Evolutionary conservation across 768 basidiomycete species (phyloP), one percentile per base, ranked within the genome.

Genomic region (Hygrocybe coccinea): DNA sequence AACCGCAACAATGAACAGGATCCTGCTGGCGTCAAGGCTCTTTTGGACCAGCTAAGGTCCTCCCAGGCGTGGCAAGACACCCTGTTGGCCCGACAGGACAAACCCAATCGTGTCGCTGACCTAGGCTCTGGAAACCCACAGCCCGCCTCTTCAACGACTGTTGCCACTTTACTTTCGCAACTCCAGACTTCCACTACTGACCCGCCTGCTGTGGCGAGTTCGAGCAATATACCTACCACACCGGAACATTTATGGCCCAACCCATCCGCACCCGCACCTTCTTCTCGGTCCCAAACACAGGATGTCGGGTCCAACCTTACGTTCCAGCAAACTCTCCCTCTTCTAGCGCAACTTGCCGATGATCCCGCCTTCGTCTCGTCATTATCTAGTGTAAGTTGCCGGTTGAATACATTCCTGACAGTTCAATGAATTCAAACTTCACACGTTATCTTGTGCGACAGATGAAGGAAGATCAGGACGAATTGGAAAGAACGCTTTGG

Each of bases 381-480:
- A 15, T 62, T 91, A 37, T 69, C 69, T 41, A 76, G 79, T 70
- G 89, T 87, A 69, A 46, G 62, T 57, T 41, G 50, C 58, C 35
- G 41, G 50, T 35, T 57, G 49, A 49, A 33, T 53, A 38, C 33
- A 29, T 47, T 14, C 46, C 52, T 22, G 24, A n/a, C 38, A 50
- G 44, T 22, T 52, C 36, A 34, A 55, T 21, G 46, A 37, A 36
- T 19, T 25, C 47, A 50, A 47, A 3, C 39, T 25, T 52, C n/a
- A n/a, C n/a, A n/a, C n/a, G n/a, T n/a, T n/a, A n/a, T n/a, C n/a
- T n/a, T n/a, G n/a, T 19, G 63, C 34, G 22, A 14, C 35, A 90
- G 90, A 73, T 93, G 63, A 87, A 82, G 68, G 69, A 79, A 52
- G 86, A 88, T 48, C 91, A 93, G 70, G 75, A 83, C 54, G 73